Evolutionary conservation across 805 yeast species (phyloP).

Genomic region (Wickerhamiella sorbophila): DNA sequence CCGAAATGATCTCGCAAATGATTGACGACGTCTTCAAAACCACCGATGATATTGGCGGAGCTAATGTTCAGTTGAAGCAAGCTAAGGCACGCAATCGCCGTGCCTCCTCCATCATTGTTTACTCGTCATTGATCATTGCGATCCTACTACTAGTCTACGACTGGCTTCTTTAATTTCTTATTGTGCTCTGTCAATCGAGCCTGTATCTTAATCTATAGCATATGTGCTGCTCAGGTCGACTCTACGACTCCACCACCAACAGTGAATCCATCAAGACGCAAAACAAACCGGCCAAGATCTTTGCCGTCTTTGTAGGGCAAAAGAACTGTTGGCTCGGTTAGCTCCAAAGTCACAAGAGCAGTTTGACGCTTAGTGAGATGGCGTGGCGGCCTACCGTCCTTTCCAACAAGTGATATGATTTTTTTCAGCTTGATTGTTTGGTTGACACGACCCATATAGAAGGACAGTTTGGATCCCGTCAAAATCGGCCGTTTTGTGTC

Average conservation of each 20-base stretch:
- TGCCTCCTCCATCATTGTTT: slow-evolving; percentile 43
- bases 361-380: slow-evolving; percentile 47
- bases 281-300: slow-evolving; percentile 50
- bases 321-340: slow-evolving; percentile 38
- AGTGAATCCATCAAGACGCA: slow-evolving; percentile 55
- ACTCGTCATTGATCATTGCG: slow-evolving; percentile 41
- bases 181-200: background rate
- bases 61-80: slow-evolving; percentile 52
- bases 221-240: too few relatives aligned
- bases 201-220: too few relatives aligned
- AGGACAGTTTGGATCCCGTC: slow-evolving; percentile 63
- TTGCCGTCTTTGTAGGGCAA: slow-evolving; percentile 34
- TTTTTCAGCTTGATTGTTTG: slow-evolving; percentile 52
- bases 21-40: slow-evolving; percentile 55
- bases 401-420: slow-evolving; percentile 27
- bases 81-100: slow-evolving; percentile 55
- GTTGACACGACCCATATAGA: slow-evolving; percentile 63
- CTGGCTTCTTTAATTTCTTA: background rate
- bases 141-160: slow-evolving; percentile 34
- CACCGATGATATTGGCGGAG: slow-evolving; percentile 48
- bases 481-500: slow-evolving; percentile 57
- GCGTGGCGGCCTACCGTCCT: slow-evolving; percentile 26
- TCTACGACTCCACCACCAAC: slow-evolving; percentile 50
- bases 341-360: slow-evolving; percentile 43
- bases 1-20: slow-evolving; percentile 49